Percentiles rank a stretch among this genome's conserved stretches.
Evolutionary conservation across 1,284 basidiomycete species (phyloP).

Genomic region (Irpex sp.): DNA sequence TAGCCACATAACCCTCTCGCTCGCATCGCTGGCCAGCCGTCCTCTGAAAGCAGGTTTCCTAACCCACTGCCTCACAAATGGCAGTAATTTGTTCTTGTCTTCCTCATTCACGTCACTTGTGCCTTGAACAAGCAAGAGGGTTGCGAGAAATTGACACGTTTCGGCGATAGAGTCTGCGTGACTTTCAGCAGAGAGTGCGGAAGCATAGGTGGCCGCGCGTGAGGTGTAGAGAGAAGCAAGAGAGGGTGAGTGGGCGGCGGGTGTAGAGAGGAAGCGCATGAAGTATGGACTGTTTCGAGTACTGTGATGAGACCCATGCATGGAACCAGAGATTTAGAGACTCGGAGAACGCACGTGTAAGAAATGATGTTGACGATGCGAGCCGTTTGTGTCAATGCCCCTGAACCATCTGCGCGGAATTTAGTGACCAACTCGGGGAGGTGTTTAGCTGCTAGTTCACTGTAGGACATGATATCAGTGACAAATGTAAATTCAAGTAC

Average conservation of each 20-base stretch:
- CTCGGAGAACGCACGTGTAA: not conserved
- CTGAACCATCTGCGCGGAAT: not conserved
- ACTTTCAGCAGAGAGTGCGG: not conserved
- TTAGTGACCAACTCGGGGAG: not conserved
- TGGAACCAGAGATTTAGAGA: not conserved
- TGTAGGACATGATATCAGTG: not conserved
- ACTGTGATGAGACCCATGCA: not conserved
- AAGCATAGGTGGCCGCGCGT: not conserved
- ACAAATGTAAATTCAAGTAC: not conserved
- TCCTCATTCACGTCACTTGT: not conserved
- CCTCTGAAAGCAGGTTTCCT: not conserved
- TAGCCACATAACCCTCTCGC: not conserved
- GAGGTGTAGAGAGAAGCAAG: not conserved
- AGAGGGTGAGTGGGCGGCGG: not conserved
- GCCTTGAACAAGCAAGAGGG: not conserved
- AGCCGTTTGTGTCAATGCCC: not conserved
- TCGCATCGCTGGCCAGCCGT: not conserved
- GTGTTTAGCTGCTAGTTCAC: not conserved
- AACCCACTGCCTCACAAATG: not conserved
- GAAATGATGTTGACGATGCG: not conserved
- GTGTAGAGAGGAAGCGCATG: not conserved
- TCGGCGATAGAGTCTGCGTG: not conserved
- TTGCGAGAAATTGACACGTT: not conserved
- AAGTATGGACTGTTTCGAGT: not conserved
- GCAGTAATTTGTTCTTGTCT: not conserved